Percentiles rank a stretch among this genome's conserved stretches.
phyloP scores from a whole-genome alignment of 2,329 filamentous ascomycete genomes.

The Dactylellina haptotyla region DNA sequence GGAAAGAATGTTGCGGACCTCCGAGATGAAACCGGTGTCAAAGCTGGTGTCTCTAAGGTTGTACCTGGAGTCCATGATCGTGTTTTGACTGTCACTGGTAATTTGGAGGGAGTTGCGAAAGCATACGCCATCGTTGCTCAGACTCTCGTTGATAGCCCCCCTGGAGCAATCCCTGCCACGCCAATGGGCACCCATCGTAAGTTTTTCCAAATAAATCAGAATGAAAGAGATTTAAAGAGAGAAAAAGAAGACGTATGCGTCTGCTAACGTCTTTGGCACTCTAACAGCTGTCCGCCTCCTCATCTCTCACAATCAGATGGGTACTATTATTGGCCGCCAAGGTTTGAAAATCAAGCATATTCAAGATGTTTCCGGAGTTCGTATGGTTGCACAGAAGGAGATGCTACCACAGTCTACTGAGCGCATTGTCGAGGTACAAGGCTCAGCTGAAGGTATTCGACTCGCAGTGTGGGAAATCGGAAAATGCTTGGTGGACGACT shows the following conservation, averaged over 20 bases:
- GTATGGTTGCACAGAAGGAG: constrained; percentile 99
- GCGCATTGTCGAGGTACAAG: constrained; percentile 95
- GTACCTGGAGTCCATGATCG: constrained; percentile 97
- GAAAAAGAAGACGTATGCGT: no score
- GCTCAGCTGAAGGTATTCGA: constrained; percentile 92
- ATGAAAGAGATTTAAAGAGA: no score
- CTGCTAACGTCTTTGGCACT: constrained; percentile 13
- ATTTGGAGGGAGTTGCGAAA: constrained; percentile 85
- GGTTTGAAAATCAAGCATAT: constrained; percentile 99
- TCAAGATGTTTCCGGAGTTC: constrained; percentile 93
- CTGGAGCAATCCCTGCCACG: constrained; percentile 84
- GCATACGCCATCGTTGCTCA: constrained; percentile 94
- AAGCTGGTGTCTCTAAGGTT: constrained; percentile 98
- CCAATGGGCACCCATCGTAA: constrained; percentile 92
- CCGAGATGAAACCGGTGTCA: constrained; percentile 96
- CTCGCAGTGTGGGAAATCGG: constrained; percentile 98
- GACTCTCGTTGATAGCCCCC: constrained; percentile 89
- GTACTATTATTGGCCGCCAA: constrained; percentile 95
- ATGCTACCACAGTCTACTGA: constrained; percentile 99
- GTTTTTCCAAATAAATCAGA: no score
- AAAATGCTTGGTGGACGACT: constrained; percentile 97
- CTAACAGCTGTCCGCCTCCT: constrained; percentile 88
- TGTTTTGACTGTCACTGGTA: constrained; percentile 92
- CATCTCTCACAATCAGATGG: constrained; percentile 99
- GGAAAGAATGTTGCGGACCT: constrained; percentile 98